These are phyloP conservation scores for Penicillium diatomitis DNA, from an alignment of 495 filamentous ascomycete species.

Conservation along the genomic window DNA sequence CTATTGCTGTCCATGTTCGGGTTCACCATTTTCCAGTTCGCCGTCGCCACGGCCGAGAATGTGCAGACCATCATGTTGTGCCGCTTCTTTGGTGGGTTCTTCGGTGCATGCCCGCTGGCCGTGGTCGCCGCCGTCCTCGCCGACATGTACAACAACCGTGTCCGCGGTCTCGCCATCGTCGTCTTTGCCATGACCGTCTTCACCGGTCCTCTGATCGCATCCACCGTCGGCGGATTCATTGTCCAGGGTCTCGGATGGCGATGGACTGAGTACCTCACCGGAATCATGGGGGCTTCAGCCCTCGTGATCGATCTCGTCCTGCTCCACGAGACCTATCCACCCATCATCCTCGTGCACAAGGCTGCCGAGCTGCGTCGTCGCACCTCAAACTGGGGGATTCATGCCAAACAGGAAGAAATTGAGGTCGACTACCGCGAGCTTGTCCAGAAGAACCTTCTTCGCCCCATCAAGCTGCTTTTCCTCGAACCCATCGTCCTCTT, in stretches of 20 bases:
- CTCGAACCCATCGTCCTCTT: slow-evolving; percentile 71
- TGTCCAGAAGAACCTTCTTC: slow-evolving; percentile 71
- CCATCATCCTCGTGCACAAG: slow-evolving; percentile 67
- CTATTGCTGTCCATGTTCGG: slow-evolving; percentile 40
- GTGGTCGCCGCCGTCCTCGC: slow-evolving; percentile 83
- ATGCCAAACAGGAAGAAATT: slow-evolving; percentile 89
- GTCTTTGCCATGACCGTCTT: slow-evolving; percentile 82
- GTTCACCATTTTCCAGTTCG: slow-evolving; percentile 10
- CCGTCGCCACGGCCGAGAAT: slow-evolving; percentile 15
- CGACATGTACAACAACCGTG: slow-evolving; percentile 76
- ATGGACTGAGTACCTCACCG: slow-evolving; percentile 69
- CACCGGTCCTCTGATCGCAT: slow-evolving; percentile 68
- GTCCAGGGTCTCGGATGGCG: slow-evolving; percentile 67
- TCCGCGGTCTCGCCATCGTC: slow-evolving; percentile 67
- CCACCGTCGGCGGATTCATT: slow-evolving; percentile 83
- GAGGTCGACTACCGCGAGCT: slow-evolving; percentile 75
- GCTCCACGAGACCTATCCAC: slow-evolving; percentile 76
- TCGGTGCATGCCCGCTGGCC: slow-evolving; percentile 68
- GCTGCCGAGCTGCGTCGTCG: slow-evolving; percentile 68
- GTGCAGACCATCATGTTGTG: slow-evolving; percentile 62
- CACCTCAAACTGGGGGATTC: slow-evolving; percentile 88
- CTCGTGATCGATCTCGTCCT: slow-evolving; percentile 63
- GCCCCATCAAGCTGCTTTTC: slow-evolving; percentile 71
- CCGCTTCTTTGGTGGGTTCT: slow-evolving; percentile 73
- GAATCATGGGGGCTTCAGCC: slow-evolving; percentile 70